Evolutionary conservation across 345 rosid species (phyloP), one percentile per base, ranked within the genome.

Genomic region (Salix koriyanagi): DNA sequence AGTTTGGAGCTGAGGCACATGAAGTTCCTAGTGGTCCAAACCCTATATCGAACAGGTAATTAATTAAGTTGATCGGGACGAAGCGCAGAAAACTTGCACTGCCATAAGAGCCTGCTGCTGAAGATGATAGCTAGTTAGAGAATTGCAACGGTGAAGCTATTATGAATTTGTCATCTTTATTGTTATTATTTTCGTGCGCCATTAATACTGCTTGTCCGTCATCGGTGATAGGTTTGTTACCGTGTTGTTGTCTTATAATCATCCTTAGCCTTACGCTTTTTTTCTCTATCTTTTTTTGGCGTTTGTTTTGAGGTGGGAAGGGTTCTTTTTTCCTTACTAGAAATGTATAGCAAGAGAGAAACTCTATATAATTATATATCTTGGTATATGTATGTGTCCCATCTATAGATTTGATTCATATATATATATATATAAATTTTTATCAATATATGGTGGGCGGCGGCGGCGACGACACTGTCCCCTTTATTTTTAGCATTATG

Each of bases 1-100:
- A 87, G 82, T 84, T 87, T 73, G 90, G 83, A 67, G 91, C 83
- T 28, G 86, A 77, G 2, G 92, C 85, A 34, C 97, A 93, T 77
- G 93, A 91, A 76, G 96, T 93, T 76, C 97, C 96, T 0, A 93
- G 97, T 65, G 97, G 96, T 71, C 96, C 97, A 52, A 91, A 93
- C 88, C 97, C 97, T 72, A 91, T 91, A 79, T 93, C 96, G 42
- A 91, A 93, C 84, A 86, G 88, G 86, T 87, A 75, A 84, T 73
- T 62, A 10, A 65, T 64, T 62, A 19, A 41, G 50, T 30, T 3
- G 11, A n/a, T 37, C 54, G 23, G 4, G 16, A 46, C 14, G 32
- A 5, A 46, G 52, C 41, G 28, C 21, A 7, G 19, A 50, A 68
- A 19, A 23, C 42, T 52, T 13, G 58, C 56, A 41, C 48, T 30